Percentiles rank a stretch among this genome's conserved stretches.
Conservation (phyloP, 768 basidiomycete genomes). For the Tylopilus sp. region DNA sequence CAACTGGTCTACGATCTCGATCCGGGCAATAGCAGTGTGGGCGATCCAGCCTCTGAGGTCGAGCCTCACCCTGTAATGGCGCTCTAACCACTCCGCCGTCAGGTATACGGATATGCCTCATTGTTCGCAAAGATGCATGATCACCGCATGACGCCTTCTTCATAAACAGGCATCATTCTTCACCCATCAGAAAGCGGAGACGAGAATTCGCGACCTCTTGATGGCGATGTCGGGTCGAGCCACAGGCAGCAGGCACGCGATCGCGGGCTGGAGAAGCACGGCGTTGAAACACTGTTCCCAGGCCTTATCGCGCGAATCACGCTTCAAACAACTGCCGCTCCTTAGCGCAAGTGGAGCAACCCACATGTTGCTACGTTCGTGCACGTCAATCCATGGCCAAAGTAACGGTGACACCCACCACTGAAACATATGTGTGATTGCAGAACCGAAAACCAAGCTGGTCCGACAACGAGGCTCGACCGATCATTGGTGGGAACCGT, state of each 20-base stretch:
- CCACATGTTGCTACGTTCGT: neutral
- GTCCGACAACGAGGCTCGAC: neutral
- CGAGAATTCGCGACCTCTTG: neutral
- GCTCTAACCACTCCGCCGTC: neutral
- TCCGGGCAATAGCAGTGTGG: neutral
- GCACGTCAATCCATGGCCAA: neutral
- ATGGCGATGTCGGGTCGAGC: no score
- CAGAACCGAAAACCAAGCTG: neutral
- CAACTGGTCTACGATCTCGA: no score
- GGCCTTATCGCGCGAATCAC: neutral
- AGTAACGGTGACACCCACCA: neutral
- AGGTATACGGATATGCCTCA: neutral
- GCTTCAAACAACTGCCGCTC: neutral
- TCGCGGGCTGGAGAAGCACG: constrained; percentile 1
- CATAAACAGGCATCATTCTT: no score
- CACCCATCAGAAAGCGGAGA: no score
- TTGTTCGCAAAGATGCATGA: neutral
- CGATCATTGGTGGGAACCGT: neutral
- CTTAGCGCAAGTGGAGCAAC: neutral
- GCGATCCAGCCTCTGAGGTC: constrained; percentile 4
- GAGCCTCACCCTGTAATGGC: neutral
- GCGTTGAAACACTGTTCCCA: constrained; percentile 1
- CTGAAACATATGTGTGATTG: neutral
- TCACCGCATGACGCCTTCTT: no score
- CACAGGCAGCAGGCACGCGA: neutral